Conservation (phyloP, 2,329 filamentous ascomycete species). For the Calonectria honghensis region DNA sequence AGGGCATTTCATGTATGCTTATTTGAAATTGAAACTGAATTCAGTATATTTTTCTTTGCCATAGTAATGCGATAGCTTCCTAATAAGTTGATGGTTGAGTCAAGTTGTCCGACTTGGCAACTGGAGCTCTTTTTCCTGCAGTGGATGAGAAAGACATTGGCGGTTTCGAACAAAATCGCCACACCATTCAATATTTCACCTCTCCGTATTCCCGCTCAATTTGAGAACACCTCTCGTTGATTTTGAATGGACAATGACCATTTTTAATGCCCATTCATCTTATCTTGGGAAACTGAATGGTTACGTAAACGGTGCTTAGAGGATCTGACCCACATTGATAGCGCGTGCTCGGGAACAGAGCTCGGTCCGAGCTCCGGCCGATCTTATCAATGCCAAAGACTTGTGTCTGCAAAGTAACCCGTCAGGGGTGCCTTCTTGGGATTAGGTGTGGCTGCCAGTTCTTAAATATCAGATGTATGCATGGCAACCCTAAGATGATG, state of each 20-base stretch:
- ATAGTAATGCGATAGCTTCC: not conserved
- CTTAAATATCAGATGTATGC: not conserved
- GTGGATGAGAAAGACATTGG: not conserved
- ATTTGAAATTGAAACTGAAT: not conserved
- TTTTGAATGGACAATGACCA: not conserved
- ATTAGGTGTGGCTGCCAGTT: not conserved
- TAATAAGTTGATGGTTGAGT: not conserved
- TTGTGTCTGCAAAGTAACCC: not conserved
- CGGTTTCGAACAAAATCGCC: not conserved
- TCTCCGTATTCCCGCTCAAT: not conserved
- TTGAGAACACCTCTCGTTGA: not conserved
- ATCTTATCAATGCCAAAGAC: not conserved
- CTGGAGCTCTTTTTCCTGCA: not conserved
- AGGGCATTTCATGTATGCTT: no score
- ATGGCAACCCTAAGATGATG: not conserved
- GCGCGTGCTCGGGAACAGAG: no score
- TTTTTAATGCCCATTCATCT: not conserved
- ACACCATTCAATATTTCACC: not conserved
- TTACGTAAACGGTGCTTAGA: not conserved
- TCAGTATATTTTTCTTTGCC: not conserved
- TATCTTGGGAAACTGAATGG: not conserved
- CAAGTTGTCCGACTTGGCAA: not conserved
- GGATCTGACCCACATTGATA: not conserved
- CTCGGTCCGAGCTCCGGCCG: conserved; percentile 16
- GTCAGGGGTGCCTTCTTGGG: not conserved